phyloP scores from a whole-genome alignment of 495 filamentous ascomycete genomes.

The Penicillium mononematosum region DNA sequence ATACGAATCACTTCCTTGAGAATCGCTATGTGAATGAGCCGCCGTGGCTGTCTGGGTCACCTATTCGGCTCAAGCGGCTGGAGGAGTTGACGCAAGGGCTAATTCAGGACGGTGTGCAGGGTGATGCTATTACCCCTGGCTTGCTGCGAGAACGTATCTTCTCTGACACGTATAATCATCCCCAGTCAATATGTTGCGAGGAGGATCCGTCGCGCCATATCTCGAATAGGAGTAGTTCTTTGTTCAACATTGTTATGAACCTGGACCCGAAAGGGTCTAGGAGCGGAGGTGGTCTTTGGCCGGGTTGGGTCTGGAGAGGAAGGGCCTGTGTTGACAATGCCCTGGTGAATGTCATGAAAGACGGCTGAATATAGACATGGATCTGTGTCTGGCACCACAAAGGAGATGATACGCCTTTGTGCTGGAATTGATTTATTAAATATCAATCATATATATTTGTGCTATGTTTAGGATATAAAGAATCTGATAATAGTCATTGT shows the following conservation, averaged over 20 bases:
- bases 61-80: conserved; percentile 47
- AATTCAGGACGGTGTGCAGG: conserved; percentile 20
- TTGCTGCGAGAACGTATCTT: conserved; percentile 34
- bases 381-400: neutral
- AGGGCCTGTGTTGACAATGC: conserved; percentile 31
- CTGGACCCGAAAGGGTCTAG: conserved; percentile 20
- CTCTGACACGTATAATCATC: conserved; percentile 35
- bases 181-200: conserved; percentile 36
- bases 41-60: conserved; percentile 55
- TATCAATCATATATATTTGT: neutral
- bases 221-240: conserved; percentile 21
- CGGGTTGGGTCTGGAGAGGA: conserved; percentile 32
- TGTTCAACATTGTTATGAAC: conserved; percentile 45
- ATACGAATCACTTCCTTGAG: conserved; percentile 63
- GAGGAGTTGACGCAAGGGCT: conserved; percentile 38
- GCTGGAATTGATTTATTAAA: neutral
- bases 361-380: neutral
- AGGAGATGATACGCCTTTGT: neutral
- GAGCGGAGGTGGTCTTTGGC: conserved; percentile 38
- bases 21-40: conserved; percentile 50
- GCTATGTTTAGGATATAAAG: neutral
- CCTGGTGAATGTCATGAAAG: conserved; percentile 18
- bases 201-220: conserved; percentile 24
- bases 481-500: neutral
- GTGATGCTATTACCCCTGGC: conserved; percentile 21